Conservation (phyloP, 331 rosid genomes). For the Spiraea crenata region DNA sequence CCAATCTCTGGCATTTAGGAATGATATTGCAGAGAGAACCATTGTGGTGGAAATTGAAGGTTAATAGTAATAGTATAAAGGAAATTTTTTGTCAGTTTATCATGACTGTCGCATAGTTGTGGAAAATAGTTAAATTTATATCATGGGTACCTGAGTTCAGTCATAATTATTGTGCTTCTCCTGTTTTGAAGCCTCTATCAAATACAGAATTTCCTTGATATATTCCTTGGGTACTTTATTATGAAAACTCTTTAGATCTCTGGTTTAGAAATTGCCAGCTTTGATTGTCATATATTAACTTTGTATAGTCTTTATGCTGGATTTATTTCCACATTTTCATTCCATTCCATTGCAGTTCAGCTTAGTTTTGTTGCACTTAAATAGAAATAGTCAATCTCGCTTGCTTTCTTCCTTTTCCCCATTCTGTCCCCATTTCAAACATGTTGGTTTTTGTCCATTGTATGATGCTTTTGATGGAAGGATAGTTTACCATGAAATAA, state of each 20-base stretch:
- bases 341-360: background rate
- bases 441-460: background rate
- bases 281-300: background rate
- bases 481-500: background rate
- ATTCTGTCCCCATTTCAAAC: no score
- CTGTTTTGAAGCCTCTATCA: background rate
- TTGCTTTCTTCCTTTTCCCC: background rate
- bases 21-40: constrained; percentile 48
- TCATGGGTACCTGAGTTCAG: background rate
- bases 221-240: background rate
- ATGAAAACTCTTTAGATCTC: background rate
- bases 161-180: background rate
- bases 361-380: background rate
- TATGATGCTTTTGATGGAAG: background rate
- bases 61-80: constrained; percentile 4
- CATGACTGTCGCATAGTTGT: background rate
- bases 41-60: constrained; percentile 34
- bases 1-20: constrained; percentile 52
- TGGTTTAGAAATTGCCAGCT: background rate
- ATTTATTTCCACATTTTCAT: background rate
- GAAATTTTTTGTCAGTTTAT: constrained; percentile 15
- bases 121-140: background rate
- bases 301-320: background rate
- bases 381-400: background rate
- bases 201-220: background rate